Evolutionary conservation across 163 green algal species (phyloP), one percentile per base, ranked within the genome.

Genomic region (Chloromonas sp.): DNA sequence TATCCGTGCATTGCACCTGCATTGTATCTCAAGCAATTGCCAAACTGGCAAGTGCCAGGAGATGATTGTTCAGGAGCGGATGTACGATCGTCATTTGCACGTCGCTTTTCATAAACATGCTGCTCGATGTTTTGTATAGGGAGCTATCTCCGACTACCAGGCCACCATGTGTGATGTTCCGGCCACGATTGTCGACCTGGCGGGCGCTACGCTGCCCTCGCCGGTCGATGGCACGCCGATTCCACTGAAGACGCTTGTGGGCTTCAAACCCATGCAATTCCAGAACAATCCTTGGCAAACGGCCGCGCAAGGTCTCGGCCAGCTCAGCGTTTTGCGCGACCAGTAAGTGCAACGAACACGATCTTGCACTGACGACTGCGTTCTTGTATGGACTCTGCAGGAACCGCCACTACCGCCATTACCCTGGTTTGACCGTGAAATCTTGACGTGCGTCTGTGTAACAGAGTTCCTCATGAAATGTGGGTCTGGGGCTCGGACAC

Each of bases 151-250:
- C 2, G 71, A 86, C 84, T 86, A 77, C 82, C 84, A 86, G 81
- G 82, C n/a, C 86, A 87, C 81, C 82, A 87, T 85, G 76, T 80
- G 84, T 14, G 86, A 89, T 77, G 81, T 89, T 11, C 2, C 84
- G 5, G 78, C 86, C n/a, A 89, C 86, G 2, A 71, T 89, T 1
- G 71, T 89, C 62, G 58, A 15, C 0, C 86, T 89, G 36, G 83
- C 71, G 5, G 86, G 83, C 58, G 77, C 81, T 13, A 61, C 60
- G 2, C 61, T 87, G 61, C 86, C 86, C 1, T 2, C 58, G 1
- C 57, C 84, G n/a, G 36, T 83, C 0, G 83, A 89, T 78, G 86
- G 86, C 71, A 59, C 61, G 14, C 60, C 86, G 71, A 84, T 87
- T 79, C 81, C 86, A 5, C 13, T 84, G 15, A 2, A 58, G 60